Evolutionary conservation across 176 grass and related monocot genomes (phyloP).

Genomic region (Paspalum vaginatum): DNA sequence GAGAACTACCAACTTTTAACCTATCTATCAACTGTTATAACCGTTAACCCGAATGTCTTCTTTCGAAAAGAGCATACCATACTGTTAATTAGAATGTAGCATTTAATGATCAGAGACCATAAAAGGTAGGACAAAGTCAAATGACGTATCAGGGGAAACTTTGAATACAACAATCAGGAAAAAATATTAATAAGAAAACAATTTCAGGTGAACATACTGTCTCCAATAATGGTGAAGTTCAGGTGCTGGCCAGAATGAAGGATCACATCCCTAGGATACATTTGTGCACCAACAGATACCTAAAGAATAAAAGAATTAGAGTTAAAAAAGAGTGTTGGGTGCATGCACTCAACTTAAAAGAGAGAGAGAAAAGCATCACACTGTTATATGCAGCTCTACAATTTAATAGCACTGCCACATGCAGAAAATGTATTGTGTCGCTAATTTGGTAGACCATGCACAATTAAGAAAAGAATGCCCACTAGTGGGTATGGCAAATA

Average conservation of each 20-base stretch:
- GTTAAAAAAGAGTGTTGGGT: conserved; percentile 6
- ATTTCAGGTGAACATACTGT: conserved; percentile 57
- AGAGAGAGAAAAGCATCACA: not conserved
- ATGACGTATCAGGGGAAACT: not conserved
- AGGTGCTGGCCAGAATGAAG: conserved; percentile 64
- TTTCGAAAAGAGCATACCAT: conserved; percentile 1
- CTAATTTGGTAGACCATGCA: conserved; percentile 2
- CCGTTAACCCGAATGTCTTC: not conserved
- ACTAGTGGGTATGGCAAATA: not conserved
- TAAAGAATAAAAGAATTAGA: conserved; percentile 37
- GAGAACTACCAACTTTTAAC: conserved; percentile 7
- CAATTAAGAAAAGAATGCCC: conserved; percentile 4
- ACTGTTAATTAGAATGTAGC: conserved; percentile 1
- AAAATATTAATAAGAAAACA: conserved; percentile 24
- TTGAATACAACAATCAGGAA: conserved; percentile 6
- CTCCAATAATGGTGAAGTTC: conserved; percentile 73
- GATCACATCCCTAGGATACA: conserved; percentile 68
- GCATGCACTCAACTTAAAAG: conserved; percentile 5
- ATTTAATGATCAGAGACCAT: conserved; percentile 6
- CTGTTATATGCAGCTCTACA: not conserved
- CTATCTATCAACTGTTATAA: conserved; percentile 2
- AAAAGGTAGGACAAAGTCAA: conserved; percentile 24
- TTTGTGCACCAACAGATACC: conserved; percentile 81
- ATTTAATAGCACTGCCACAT: not conserved
- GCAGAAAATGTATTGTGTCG: not conserved